Evolutionary conservation across 2,329 filamentous ascomycete species (phyloP).

Genomic region (Xylaria sp.): DNA sequence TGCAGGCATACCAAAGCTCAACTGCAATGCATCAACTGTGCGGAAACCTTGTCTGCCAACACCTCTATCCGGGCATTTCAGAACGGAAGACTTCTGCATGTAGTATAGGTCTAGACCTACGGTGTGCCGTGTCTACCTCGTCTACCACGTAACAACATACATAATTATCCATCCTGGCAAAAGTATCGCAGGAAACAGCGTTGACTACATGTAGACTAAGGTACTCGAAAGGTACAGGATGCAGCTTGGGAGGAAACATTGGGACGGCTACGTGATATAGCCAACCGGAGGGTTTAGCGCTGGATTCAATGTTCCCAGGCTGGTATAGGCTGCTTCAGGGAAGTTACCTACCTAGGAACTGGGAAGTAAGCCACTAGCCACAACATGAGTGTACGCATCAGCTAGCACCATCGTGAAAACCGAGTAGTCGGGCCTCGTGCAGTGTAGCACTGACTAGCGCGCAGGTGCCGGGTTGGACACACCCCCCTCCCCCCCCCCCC

Average conservation of each 20-base stretch:
- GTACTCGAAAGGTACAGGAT: slow-evolving; percentile 8
- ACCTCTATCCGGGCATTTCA: background rate
- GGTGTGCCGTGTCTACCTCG: background rate
- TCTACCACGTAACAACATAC: background rate
- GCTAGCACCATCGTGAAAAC: slow-evolving; percentile 39
- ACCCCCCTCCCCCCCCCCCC: slow-evolving; percentile 33
- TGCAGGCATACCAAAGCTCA: background rate
- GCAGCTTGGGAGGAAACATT: background rate
- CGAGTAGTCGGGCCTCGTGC: slow-evolving; percentile 48
- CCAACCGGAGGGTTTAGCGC: slow-evolving; percentile 27
- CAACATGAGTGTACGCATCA: slow-evolving; percentile 3
- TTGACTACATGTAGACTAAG: background rate
- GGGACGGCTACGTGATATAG: slow-evolving; percentile 14
- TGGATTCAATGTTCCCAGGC: background rate
- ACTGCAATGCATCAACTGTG: background rate
- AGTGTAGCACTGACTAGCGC: slow-evolving; percentile 31
- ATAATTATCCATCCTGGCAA: slow-evolving; percentile 12
- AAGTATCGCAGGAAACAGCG: background rate
- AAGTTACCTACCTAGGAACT: slow-evolving; percentile 2
- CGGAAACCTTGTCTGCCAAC: background rate
- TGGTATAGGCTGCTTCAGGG: slow-evolving; percentile 3
- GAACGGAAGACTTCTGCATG: slow-evolving; percentile 1
- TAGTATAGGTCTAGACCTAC: background rate
- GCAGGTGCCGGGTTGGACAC: slow-evolving; percentile 22
- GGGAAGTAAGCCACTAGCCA: background rate